Percentiles rank a stretch among this genome's conserved stretches.
These are phyloP conservation scores for Manihot esculenta DNA, from an alignment of 441 rosid genomes.

Conservation along the genomic window DNA sequence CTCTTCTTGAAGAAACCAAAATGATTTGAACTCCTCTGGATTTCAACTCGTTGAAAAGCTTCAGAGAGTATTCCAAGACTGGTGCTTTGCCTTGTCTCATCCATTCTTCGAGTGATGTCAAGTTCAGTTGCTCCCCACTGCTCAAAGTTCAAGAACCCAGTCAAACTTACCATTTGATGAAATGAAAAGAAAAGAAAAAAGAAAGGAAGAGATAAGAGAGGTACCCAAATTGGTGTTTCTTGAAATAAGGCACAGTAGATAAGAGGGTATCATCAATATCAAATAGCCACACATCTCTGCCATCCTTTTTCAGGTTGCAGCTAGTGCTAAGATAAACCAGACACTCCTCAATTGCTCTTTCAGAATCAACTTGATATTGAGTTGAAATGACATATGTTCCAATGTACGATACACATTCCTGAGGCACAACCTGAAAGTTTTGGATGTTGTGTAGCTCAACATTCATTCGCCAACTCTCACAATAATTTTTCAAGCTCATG, in stretches of 20 bases:
- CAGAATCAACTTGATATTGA: slow-evolving; percentile 12
- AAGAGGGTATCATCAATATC: slow-evolving; percentile 16
- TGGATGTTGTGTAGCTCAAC: slow-evolving; percentile 14
- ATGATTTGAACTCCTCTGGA: slow-evolving; percentile 4
- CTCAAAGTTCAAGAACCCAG: too few relatives aligned
- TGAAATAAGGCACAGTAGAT: slow-evolving; percentile 15
- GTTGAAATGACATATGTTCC: background rate
- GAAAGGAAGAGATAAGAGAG: background rate
- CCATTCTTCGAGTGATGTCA: slow-evolving; percentile 7
- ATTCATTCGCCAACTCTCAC: slow-evolving; percentile 16
- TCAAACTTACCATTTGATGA: too few relatives aligned
- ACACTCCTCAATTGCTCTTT: slow-evolving; percentile 9
- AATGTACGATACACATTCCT: slow-evolving; percentile 8
- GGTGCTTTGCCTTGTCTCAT: slow-evolving; percentile 6
- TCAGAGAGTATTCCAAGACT: slow-evolving; percentile 6
- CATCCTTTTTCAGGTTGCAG: background rate
- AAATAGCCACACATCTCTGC: slow-evolving; percentile 10
- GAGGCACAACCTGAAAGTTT: slow-evolving; percentile 4
- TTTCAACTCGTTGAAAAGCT: slow-evolving; percentile 11
- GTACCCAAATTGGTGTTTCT: slow-evolving; percentile 8
- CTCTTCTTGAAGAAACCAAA: slow-evolving; percentile 13
- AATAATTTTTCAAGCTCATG: slow-evolving; percentile 7
- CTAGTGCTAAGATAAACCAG: background rate
- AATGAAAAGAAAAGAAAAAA: too few relatives aligned
- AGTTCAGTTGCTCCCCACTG: slow-evolving; percentile 14